Percentiles rank a stretch among this genome's conserved stretches.
Evolutionary conservation across 495 filamentous ascomycete genomes (phyloP).

Genomic region (Neurospora sublineolata): DNA sequence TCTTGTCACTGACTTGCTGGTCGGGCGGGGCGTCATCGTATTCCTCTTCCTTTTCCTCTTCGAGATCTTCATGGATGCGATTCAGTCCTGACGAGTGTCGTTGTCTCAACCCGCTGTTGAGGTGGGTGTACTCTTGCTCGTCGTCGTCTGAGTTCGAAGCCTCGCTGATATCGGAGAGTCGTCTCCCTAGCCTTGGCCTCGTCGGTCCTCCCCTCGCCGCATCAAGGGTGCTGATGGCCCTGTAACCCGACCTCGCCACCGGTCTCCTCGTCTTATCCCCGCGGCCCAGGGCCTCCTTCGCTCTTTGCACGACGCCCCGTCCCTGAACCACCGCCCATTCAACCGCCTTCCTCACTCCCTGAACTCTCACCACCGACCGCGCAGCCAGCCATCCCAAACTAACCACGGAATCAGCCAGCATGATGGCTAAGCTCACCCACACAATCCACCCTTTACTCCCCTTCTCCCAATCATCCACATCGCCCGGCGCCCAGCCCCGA

Average conservation of each 20-base stretch:
- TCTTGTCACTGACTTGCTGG: conserved; percentile 64
- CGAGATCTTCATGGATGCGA: neutral
- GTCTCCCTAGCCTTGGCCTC: neutral
- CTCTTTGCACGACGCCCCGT: neutral
- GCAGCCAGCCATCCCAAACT: conserved; percentile 73
- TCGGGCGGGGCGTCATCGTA: conserved; percentile 70
- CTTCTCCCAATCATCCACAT: conserved; percentile 73
- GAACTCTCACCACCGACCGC: conserved; percentile 19
- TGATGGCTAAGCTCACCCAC: conserved; percentile 89
- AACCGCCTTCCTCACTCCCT: neutral
- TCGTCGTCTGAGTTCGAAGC: conserved; percentile 4
- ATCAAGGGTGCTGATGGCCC: neutral
- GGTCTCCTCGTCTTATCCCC: neutral
- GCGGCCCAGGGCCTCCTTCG: neutral
- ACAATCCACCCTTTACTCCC: conserved; percentile 98
- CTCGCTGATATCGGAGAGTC: neutral
- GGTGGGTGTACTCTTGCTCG: conserved; percentile 30
- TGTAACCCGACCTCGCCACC: neutral
- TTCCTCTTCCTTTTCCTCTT: conserved; percentile 9
- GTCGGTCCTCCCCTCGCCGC: neutral
- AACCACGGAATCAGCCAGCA: conserved; percentile 86
- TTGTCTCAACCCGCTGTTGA: conserved; percentile 22
- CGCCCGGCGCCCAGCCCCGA: conserved; percentile 80
- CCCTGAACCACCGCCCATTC: neutral
- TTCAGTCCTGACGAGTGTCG: neutral